A percentile compares a stretch with the other conserved stretches of the same genome.
Conservation (phyloP, 2,329 filamentous ascomycete genomes). For the Alternaria tenuissima region DNA sequence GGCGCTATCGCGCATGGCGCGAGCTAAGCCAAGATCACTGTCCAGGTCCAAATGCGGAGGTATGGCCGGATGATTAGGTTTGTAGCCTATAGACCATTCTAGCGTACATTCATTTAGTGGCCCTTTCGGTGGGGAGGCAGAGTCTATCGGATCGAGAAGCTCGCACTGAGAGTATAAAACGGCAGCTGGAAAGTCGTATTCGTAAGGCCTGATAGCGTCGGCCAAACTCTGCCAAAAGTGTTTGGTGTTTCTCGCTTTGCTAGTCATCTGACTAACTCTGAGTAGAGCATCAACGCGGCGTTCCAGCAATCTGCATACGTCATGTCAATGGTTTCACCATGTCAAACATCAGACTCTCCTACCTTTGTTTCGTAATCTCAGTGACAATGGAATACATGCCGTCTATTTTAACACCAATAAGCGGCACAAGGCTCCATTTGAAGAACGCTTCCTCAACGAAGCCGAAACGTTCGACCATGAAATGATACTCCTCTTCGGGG, state of each 20-base stretch:
- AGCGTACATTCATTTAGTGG: constrained; percentile 2
- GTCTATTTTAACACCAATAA: constrained; percentile 13
- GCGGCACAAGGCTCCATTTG: constrained; percentile 20
- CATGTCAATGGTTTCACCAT: not conserved
- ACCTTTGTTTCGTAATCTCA: constrained; percentile 29
- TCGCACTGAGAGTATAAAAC: constrained; percentile 17
- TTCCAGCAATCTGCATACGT: constrained; percentile 14
- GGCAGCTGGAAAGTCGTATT: constrained; percentile 23
- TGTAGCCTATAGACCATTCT: constrained; percentile 18
- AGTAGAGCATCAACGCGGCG: constrained; percentile 20
- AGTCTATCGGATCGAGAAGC: not conserved
- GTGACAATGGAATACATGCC: constrained; percentile 28
- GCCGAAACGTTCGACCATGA: constrained; percentile 23
- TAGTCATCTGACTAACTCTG: constrained; percentile 15
- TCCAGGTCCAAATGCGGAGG: constrained; percentile 11
- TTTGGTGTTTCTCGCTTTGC: constrained; percentile 14
- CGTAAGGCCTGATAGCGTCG: constrained; percentile 14
- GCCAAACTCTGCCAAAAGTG: constrained; percentile 16
- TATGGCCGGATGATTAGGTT: constrained; percentile 10
- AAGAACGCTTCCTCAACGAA: constrained; percentile 25
- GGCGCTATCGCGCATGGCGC: constrained; percentile 4
- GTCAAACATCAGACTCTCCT: not conserved
- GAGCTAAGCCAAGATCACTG: constrained; percentile 5
- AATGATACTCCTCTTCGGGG: constrained; percentile 23
- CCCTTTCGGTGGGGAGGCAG: not conserved